Evolutionary conservation across 495 filamentous ascomycete genomes (phyloP).

Genomic region (Achaetomiella virescens): DNA sequence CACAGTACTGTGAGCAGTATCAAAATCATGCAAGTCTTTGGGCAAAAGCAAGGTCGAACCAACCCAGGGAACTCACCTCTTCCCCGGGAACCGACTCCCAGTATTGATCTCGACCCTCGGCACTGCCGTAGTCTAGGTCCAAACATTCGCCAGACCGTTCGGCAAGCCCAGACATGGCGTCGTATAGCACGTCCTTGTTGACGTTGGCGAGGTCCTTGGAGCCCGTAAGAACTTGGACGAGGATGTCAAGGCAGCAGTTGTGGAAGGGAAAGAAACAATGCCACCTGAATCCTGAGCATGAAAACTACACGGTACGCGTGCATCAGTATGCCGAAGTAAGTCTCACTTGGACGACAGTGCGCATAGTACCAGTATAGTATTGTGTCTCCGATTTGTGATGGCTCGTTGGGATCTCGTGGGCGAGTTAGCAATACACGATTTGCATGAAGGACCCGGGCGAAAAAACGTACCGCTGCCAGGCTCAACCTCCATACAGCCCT

Average conservation of each 20-base stretch:
- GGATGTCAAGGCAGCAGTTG: background rate
- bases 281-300: too few species aligned
- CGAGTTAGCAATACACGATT: too few species aligned
- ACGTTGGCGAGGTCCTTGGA: background rate
- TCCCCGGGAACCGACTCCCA: background rate
- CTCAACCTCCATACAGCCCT: background rate
- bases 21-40: too few species aligned
- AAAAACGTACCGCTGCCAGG: background rate
- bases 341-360: too few species aligned
- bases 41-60: too few species aligned
- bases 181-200: background rate
- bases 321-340: background rate
- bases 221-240: background rate
- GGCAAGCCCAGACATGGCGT: background rate
- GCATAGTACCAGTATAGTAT: background rate
- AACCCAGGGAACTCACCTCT: background rate
- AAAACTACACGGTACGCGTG: background rate
- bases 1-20: background rate
- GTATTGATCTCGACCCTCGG: background rate
- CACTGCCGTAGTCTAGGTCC: background rate
- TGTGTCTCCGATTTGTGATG: background rate
- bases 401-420: background rate
- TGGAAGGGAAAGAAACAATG: background rate
- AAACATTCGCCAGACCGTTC: background rate
- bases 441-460: background rate